Base-by-base conservation (phyloP, 1,284 basidiomycete species). In the Boletus smithii region DNA sequence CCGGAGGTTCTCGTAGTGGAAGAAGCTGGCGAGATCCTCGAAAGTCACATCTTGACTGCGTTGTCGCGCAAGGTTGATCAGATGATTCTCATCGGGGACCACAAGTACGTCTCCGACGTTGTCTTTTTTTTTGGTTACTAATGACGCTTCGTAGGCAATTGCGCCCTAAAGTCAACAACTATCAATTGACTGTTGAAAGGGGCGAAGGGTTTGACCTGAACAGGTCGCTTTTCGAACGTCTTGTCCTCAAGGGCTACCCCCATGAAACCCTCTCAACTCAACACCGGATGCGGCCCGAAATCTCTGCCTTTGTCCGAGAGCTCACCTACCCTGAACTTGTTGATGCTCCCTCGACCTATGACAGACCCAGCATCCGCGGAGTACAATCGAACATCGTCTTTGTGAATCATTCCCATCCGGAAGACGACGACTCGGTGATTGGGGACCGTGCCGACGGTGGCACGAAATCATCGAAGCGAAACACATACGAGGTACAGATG, bases 11-110 rank as follows among this genome's bases (percentile, higher is more conserved):
- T 85, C 0, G 63, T 85, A 0, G 81, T 85, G 0, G 83, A 85
- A 58, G 83, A 85, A 58, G 83, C 83, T 0, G 83, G 83, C 2
- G 83, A 85, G 54, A 84, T 85, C 38, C 57, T 85, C 2, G 83
- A 85, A 56, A 79, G 76, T 51, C 83, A 85, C 52, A 65, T 83
- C 23, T 49, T 85, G 35, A 83, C 80, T 0, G 73, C 83, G 0
- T 58, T 85, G 16, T 49, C 72, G 69, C 0, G 33, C 49, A 3
- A 48, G 63, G 7, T 75, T 72, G 0, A 69, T 4, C 80, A 83
- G 44, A 55, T 85, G 35, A 76, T 85, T 49, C 65, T 85, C 5
- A 83, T 85, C 34, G 83, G 83, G 0, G 83, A 85, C 55, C 83
- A 85, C 59, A 78, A 84, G 83, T 85, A 61, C 22, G 79, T 41